A percentile compares a stretch with the other conserved stretches of the same genome.
These are phyloP conservation scores for Sporothrix dimorphospora DNA, from an alignment of 2,329 filamentous ascomycete species.

Conservation along the genomic window DNA sequence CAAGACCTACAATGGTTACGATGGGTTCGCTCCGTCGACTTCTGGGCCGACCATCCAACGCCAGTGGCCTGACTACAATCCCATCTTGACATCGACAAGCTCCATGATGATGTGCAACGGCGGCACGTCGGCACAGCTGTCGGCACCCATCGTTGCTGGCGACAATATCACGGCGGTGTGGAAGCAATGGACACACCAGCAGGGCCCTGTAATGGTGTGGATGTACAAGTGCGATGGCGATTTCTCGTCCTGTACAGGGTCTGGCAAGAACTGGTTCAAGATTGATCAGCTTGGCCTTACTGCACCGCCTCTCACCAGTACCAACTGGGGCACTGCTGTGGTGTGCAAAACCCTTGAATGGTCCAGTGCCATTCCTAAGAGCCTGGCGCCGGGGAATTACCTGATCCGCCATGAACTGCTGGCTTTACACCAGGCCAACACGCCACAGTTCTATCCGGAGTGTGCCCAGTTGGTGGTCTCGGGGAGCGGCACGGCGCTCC, in stretches of 20 bases:
- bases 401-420: conserved; percentile 61
- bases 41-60: conserved; percentile 55
- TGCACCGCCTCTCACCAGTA: conserved; percentile 36
- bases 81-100: conserved; percentile 52
- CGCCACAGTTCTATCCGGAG: conserved; percentile 58
- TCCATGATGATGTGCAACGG: conserved; percentile 59
- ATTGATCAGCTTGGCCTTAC: conserved; percentile 54
- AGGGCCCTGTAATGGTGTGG: conserved; percentile 64
- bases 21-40: conserved; percentile 54
- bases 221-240: conserved; percentile 52
- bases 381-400: conserved; percentile 56
- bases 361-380: conserved; percentile 54
- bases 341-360: conserved; percentile 50
- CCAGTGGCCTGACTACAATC: conserved; percentile 61
- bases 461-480: conserved; percentile 58
- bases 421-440: conserved; percentile 57
- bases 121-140: conserved; percentile 51
- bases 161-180: conserved; percentile 54
- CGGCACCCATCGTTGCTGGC: conserved; percentile 52
- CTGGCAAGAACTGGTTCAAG: conserved; percentile 61
- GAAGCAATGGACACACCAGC: conserved; percentile 61
- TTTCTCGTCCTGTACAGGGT: conserved; percentile 55
- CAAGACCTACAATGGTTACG: conserved; percentile 42
- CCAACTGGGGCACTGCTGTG: conserved; percentile 51
- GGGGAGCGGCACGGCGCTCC: conserved; percentile 50